These are phyloP conservation scores for Haplosporangium sp. DNA, from an alignment of 371 early-diverging fungal species.

Conservation along the genomic window DNA sequence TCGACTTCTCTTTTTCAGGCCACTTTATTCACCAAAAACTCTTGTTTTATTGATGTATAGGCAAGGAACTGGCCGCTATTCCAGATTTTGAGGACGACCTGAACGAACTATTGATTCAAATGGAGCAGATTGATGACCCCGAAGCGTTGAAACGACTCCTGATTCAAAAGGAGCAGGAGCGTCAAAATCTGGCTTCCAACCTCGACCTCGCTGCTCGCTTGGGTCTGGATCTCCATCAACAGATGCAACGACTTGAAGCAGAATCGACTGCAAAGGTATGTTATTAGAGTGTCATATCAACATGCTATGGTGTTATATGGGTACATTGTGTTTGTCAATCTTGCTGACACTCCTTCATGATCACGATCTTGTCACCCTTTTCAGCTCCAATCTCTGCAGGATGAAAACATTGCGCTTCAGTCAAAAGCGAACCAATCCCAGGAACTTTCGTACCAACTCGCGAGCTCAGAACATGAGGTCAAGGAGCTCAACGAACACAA, in stretches of 20 bases:
- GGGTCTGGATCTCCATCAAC: constrained; percentile 72
- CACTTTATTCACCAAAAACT: background rate
- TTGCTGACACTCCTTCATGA: background rate
- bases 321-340: background rate
- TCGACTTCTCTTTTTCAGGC: background rate
- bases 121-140: constrained; percentile 60
- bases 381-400: constrained; percentile 65
- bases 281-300: background rate
- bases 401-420: constrained; percentile 65
- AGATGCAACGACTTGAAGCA: constrained; percentile 69
- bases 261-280: constrained; percentile 51
- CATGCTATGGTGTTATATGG: background rate
- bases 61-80: constrained; percentile 14
- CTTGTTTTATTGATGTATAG: constrained; percentile 5
- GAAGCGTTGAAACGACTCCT: constrained; percentile 62
- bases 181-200: constrained; percentile 68
- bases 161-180: constrained; percentile 74
- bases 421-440: constrained; percentile 58
- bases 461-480: constrained; percentile 48
- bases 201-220: constrained; percentile 74
- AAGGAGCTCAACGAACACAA: constrained; percentile 58
- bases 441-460: constrained; percentile 53
- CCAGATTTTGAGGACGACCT: constrained; percentile 42
- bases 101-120: constrained; percentile 32
- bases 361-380: constrained; percentile 19